phyloP scores from a whole-genome alignment of 164 flowering plant species.

The Magnolia officinalis region DNA sequence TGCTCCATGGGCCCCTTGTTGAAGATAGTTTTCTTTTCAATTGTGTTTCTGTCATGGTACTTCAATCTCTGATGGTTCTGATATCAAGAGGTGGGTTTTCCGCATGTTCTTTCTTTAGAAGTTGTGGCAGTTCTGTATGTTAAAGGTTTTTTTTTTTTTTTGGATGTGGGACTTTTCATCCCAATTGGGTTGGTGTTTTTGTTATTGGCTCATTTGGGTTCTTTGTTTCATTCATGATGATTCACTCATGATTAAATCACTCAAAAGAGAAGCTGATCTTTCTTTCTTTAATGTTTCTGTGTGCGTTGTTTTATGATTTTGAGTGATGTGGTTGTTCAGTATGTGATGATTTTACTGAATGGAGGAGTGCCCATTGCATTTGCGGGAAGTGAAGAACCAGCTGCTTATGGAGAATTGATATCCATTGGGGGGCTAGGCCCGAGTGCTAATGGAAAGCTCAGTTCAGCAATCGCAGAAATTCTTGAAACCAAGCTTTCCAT shows the following conservation, averaged over 20 bases:
- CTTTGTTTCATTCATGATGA: neutral
- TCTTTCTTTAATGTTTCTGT: conserved; percentile 1
- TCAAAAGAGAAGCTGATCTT: neutral
- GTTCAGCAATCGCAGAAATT: conserved; percentile 82
- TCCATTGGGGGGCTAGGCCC: conserved; percentile 87
- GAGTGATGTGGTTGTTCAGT: conserved; percentile 34
- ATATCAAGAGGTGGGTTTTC: neutral
- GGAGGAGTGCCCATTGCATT: conserved; percentile 86
- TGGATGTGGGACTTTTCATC: neutral
- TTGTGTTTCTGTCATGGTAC: neutral
- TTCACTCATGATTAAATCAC: neutral
- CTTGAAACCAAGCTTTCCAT: conserved; percentile 77
- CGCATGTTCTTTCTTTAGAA: neutral
- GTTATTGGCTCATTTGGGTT: neutral
- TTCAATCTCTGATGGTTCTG: neutral
- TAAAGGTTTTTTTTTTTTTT: too few relatives aligned
- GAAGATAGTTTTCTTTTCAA: neutral
- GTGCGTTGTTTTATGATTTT: neutral
- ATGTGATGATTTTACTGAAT: conserved; percentile 87
- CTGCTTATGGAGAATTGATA: conserved; percentile 85
- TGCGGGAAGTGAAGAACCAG: conserved; percentile 88
- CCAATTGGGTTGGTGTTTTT: neutral
- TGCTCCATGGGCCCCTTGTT: neutral
- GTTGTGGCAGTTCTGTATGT: too few relatives aligned
- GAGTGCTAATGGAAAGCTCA: conserved; percentile 74